Conservation (phyloP, 139 green algal genomes). For the Raphidocelis subcapitata region DNA sequence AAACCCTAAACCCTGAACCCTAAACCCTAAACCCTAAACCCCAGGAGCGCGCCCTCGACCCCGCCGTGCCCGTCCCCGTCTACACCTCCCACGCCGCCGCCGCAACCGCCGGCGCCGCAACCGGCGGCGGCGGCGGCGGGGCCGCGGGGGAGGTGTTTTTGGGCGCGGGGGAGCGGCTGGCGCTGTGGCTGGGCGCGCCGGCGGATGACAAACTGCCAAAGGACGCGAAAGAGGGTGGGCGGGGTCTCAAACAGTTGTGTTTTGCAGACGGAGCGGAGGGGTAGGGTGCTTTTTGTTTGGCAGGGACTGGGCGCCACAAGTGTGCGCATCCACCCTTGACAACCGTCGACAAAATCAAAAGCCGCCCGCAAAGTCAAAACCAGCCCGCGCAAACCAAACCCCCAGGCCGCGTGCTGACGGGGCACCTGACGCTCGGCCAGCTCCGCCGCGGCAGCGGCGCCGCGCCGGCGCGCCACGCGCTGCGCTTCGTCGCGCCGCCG, state of each 20-base stretch:
- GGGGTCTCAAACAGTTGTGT: no score
- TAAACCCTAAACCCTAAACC: no score
- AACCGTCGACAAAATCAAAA: no score
- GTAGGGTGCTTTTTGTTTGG: no score
- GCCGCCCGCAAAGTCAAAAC: no score
- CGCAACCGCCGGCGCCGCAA: slow-evolving; percentile 27
- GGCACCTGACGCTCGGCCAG: slow-evolving; percentile 54
- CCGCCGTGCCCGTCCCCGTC: slow-evolving; percentile 53
- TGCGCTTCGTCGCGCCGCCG: slow-evolving; percentile 48
- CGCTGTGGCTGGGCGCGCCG: slow-evolving; percentile 66
- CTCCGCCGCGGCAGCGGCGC: slow-evolving; percentile 21
- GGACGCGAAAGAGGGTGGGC: slow-evolving; percentile 53
- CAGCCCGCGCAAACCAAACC: neutral
- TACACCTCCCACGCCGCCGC: slow-evolving; percentile 56
- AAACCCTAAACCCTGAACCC: no score
- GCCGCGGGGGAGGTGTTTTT: slow-evolving; percentile 9
- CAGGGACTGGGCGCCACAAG: no score
- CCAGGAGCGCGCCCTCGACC: slow-evolving; percentile 29
- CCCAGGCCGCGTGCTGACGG: slow-evolving; percentile 56
- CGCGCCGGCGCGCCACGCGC: slow-evolving; percentile 21
- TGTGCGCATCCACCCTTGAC: no score
- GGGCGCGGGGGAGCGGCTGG: slow-evolving; percentile 11
- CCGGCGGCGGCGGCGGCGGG: no score
- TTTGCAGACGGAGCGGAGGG: no score
- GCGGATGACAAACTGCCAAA: slow-evolving; percentile 84